Base-by-base conservation (phyloP, 805 yeast species). In the Wickerhamiella alocasiicola region DNA sequence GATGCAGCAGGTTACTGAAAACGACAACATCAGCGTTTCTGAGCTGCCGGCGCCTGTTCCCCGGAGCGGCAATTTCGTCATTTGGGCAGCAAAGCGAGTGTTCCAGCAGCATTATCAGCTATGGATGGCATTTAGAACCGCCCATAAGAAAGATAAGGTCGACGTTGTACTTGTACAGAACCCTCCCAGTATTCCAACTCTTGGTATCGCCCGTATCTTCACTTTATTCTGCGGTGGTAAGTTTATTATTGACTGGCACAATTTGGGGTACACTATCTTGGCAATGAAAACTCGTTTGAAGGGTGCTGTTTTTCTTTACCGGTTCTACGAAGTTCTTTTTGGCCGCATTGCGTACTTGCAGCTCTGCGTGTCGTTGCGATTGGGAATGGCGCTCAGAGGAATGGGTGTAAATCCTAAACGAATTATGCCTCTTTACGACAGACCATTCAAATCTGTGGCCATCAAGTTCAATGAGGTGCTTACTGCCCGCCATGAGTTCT, bases 171-270 rank as follows among this genome's bases (percentile, higher is more conserved):
- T 88, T 56, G 69, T 91, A 21, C 66, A 64, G 62, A 91, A 88
- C 58, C 99, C 99, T 0, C 99, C 99, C 0, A 73, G 83, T 3
- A 67, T 91, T 36, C 99, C 99, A 0, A 65, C 84, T 2, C 60
- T 91, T 12, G 71, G 81, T 0, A 63, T 87, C 2, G 67, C 74
- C 0, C 69, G 79, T 2, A 17, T 77, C 1, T 74, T 71, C 54
- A 70, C 72, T 43, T 58, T 63, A 33, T 26, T 72, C 13, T 59
- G 65, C 44, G 67, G 74, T 2, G 66, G 87, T 4, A 68, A 70
- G 52, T 59, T 88, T 18, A 68, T 91, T 16, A 72, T 91, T 36
- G 99, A 91, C 60, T 91, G 98, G 98, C 99, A 91, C 60, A 91
- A 91, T 59, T 66, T 91, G 50, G 94, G 93, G 30, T 88, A 73